A percentile compares a stretch with the other conserved stretches of the same genome.
Conservation (phyloP, 2,329 filamentous ascomycete genomes). For the Colletotrichum shisoi region DNA sequence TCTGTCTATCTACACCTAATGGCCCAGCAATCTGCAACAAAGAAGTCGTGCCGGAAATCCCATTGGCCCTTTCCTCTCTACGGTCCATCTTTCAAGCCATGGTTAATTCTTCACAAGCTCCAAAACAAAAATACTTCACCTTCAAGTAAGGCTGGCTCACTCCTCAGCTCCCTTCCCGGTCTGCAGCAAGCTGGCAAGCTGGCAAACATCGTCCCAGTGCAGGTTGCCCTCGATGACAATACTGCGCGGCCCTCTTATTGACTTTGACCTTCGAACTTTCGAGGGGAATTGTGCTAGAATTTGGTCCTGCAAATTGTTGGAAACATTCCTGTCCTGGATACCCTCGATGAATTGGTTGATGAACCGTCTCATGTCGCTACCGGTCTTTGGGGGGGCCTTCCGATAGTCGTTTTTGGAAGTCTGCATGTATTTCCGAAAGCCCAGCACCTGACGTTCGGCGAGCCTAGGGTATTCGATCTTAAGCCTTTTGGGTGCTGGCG, state of each 20-base stretch:
- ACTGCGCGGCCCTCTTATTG: neutral
- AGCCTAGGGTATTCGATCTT: neutral
- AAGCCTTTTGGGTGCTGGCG: neutral
- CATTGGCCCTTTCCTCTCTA: neutral
- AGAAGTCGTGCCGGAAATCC: neutral
- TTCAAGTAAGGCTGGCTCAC: neutral
- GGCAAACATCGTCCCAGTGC: conserved; percentile 5
- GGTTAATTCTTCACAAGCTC: neutral
- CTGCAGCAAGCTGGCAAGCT: neutral
- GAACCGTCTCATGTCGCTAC: conserved; percentile 7
- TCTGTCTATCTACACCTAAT: neutral
- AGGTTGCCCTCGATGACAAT: conserved; percentile 6
- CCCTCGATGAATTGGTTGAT: conserved; percentile 11
- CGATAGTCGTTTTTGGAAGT: neutral
- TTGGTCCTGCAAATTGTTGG: neutral
- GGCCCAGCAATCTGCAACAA: neutral
- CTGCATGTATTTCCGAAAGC: conserved; percentile 1
- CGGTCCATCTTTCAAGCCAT: neutral
- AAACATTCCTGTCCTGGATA: neutral
- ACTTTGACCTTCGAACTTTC: neutral
- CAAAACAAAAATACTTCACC: neutral
- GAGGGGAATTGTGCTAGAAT: neutral
- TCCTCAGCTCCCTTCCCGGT: neutral
- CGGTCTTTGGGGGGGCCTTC: neutral
- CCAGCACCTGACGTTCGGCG: neutral